Conservation (phyloP, 805 yeast species). For the Barnettozyma populi region DNA sequence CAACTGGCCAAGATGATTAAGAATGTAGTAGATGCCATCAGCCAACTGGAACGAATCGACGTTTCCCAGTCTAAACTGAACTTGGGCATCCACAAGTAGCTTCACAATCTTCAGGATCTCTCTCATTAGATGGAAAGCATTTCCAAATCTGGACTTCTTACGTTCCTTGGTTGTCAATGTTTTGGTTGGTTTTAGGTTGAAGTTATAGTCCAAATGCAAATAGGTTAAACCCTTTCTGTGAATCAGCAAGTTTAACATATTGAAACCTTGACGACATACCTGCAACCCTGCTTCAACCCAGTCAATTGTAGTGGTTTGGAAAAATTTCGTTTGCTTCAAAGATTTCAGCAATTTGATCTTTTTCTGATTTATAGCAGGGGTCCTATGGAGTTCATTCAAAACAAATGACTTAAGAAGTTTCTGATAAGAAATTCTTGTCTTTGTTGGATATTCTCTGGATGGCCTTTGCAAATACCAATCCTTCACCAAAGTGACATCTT, state of each 20-base stretch:
- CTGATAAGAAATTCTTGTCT: constrained; percentile 84
- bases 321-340: constrained; percentile 75
- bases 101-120: constrained; percentile 83
- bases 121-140: constrained; percentile 89
- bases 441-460: constrained; percentile 54
- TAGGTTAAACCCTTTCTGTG: constrained; percentile 90
- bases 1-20: constrained; percentile 91
- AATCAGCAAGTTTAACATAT: constrained; percentile 83
- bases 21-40: constrained; percentile 85
- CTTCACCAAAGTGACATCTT: constrained; percentile 83
- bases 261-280: constrained; percentile 88
- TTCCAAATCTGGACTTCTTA: constrained; percentile 92
- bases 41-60: constrained; percentile 92
- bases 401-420: constrained; percentile 76
- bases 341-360: constrained; percentile 58
- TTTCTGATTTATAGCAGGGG: constrained; percentile 36
- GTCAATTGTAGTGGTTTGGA: constrained; percentile 87
- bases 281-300: constrained; percentile 99
- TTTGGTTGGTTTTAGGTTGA: constrained; percentile 92
- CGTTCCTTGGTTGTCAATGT: constrained; percentile 95
- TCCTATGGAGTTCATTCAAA: constrained; percentile 59
- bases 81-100: constrained; percentile 87
- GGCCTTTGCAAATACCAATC: constrained; percentile 76
- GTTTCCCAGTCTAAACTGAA: constrained; percentile 83
- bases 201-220: constrained; percentile 90